Base-by-base conservation (phyloP, 208 protist species). In the Crithidia acanthocephali region DNA sequence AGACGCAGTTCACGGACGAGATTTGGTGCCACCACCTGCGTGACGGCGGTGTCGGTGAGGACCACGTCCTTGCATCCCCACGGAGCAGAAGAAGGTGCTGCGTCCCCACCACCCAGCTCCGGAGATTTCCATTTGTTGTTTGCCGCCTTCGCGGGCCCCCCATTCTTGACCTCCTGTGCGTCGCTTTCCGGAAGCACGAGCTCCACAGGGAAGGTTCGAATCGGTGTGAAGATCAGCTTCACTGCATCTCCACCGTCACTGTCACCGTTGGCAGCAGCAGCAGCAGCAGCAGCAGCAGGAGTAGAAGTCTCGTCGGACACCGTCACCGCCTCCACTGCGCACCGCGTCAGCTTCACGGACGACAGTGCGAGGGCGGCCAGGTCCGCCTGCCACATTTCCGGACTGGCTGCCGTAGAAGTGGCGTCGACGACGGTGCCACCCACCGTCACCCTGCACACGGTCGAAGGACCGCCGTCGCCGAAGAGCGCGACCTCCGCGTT, bases 51-150 rank as follows among this genome's bases (percentile, higher is more conserved):
- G 23, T 78, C 72, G 9, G 72, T 72, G 28, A 68, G 33, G 2
- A 72, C 59, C 20, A 78, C 58, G 27, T 78, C 72, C 15, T 25
- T 68, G 27, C 72, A 78, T 4, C 72, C 72, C 72, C 72, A 78
- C 44, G 72, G 37, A 13, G 23, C 15, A 25, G 47, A 18, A n/a
- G 20, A 30, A 9, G 22, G 6, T 25, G 47, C 18, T 30, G 57
- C 20, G 32, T 44, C 56, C 3, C n/a, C 53, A 42, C 18, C 3
- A 15, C 25, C 53, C 25, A 22, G 9, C 30, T 22, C 30, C 1
- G 53, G 27, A 8, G 4, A 42, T 22, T 3, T 13, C 53, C 27
- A 5, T 42, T 25, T 15, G 44, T 48, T 48, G 44, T 9, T 48
- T n/a, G n/a, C n/a, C n/a, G n/a, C 13, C 23, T 57, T 13, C n/a